Conservation (phyloP, 257 asterid species). For the Ligustrum vulgare region DNA sequence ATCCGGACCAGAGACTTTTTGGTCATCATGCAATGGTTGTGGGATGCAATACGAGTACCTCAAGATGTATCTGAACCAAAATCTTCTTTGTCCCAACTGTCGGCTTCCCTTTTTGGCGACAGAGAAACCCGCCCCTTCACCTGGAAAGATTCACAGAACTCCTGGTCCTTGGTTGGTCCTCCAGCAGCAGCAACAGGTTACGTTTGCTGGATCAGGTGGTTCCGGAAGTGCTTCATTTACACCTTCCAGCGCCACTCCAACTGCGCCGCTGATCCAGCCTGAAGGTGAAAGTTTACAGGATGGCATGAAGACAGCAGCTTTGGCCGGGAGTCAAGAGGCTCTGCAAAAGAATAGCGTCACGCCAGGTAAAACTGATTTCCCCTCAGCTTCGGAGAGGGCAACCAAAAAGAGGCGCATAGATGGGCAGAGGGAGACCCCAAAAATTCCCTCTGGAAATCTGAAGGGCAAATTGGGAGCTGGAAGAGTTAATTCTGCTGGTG, state of each 20-base stretch:
- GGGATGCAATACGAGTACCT: constrained; percentile 33
- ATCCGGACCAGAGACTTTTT: constrained; percentile 37
- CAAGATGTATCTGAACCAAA: constrained; percentile 35
- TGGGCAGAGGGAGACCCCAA: constrained; percentile 23
- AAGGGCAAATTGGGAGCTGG: constrained; percentile 24
- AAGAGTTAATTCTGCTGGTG: constrained; percentile 15
- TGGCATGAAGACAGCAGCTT: constrained; percentile 23
- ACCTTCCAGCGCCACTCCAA: neutral
- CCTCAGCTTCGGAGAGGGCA: constrained; percentile 33
- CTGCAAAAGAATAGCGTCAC: neutral
- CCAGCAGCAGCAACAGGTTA: constrained; percentile 10
- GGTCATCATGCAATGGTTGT: constrained; percentile 62
- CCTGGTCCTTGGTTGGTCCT: constrained; percentile 7
- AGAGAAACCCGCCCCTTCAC: constrained; percentile 47
- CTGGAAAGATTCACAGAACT: constrained; percentile 13
- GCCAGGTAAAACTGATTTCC: constrained; percentile 23
- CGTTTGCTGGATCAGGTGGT: neutral
- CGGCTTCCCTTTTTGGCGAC: constrained; percentile 44
- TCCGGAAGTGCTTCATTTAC: neutral
- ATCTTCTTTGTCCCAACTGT: constrained; percentile 49
- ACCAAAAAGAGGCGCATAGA: constrained; percentile 44
- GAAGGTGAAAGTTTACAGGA: constrained; percentile 27
- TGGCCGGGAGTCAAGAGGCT: constrained; percentile 7
- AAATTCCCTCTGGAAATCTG: constrained; percentile 23
- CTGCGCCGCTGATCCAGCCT: constrained; percentile 20